Evolutionary conservation across 345 rosid species (phyloP), one percentile per base, ranked within the genome.

Genomic region (Durio zibethinus): DNA sequence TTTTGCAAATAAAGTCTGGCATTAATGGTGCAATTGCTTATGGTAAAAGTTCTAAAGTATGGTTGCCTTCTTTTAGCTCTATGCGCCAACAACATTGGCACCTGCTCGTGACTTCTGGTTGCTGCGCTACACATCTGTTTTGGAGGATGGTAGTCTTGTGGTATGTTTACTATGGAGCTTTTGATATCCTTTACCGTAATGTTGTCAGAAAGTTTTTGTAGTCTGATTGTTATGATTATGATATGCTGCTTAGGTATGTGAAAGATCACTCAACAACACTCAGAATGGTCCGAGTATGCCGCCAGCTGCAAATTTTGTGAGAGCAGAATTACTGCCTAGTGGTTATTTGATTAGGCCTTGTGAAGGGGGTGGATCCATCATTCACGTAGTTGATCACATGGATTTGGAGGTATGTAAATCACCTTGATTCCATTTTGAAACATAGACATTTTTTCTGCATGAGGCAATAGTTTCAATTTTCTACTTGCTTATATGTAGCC

Each of bases 101-200:
- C 97, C 99, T 57, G 98, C 97, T 74, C 98, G 99, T 75, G 99
- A 96, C 83, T 96, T 96, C 85, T 93, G 98, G 99, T 84, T 93
- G 91, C 77, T 96, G 81, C 98, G 98, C 23, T 96, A 96, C 83
- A 96, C 97, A 23, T 96, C 98, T 54, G 92, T 90, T 80, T 71
- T 90, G 88, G 98, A 96, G 84, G 99, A 96, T 78, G 99, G 99
- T 69, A 96, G 98, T 77, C 97, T 96, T 76, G 98, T 93, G 98
- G 99, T 95, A 87, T 60, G 83, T 68, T 36, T 73, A 52, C 70
- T 1, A 63, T 4, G 47, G 25, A 53, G 6, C 12, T 11, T 36
- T 72, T 68, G 5, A 40, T 18, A 15, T 62, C 16, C 52, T 62
- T 77, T 73, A 35, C 69, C 16, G 31, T 2, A 6, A 43, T 38